Base-by-base conservation (phyloP, 495 filamentous ascomycete species). In the Penicilliopsis zonata region DNA sequence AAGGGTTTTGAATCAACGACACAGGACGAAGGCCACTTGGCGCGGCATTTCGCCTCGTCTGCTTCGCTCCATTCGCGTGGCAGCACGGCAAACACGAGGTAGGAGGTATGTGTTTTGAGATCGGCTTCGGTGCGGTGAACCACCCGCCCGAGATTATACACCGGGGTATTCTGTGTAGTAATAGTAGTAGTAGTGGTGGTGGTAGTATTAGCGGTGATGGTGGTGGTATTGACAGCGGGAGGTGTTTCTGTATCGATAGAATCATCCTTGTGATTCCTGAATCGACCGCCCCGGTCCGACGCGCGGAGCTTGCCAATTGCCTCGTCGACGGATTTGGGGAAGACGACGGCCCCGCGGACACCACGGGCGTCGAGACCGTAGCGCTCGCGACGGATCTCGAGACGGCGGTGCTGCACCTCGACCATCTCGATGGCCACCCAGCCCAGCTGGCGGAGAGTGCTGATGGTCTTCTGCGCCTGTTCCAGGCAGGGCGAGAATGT, bases 401-500 rank as follows among this genome's bases (percentile, higher is more conserved):
- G 62, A 2, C 76, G 75, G 29, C 69, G 65, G 40, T 93, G 72
- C 2, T 72, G 62, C 8, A 96, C 65, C 54, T 95, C 88, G 3
- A 86, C 78, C 86, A 94, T 94, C 25, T 78, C 72, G 43, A 96
- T 86, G 26, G 83, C 74, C n/a, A 87, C 64, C 92, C 90, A 98
- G 35, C 80, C 81, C 2, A 82, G 59, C 18, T 76, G 65, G 24
- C 86, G 79, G 47, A 98, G 69, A 1, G 69, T 64, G 25, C 80
- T 74, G 31, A 94, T 74, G 0, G 92, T 95, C 22, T 73, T 70
- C 18, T 80, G 80, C 6, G 87, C 87, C 54, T 98, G 90, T 57
- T 98, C 90, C 44, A 98, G 86, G 52, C 90, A 98, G 0, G 90
- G 90, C 5, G 80, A 86, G 61, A 98, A 98, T 2, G 87, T 88